A percentile compares a stretch with the other conserved stretches of the same genome.
Conservation (phyloP, 768 basidiomycete genomes). For the Mycena vitilis region DNA sequence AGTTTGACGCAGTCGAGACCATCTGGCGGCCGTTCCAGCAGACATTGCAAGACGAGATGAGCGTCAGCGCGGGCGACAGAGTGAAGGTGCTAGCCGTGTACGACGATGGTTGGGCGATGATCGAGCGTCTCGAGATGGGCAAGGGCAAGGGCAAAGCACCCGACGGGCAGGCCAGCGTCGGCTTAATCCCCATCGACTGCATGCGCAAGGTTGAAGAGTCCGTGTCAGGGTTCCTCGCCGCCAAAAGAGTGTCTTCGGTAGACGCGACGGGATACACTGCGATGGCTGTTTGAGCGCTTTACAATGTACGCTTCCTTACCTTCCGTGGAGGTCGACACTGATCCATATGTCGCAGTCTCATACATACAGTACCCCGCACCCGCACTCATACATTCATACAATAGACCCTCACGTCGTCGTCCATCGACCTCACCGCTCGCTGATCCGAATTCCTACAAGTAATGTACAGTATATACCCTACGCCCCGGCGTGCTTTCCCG, state of each 20-base stretch:
- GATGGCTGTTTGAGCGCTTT: conserved; percentile 22
- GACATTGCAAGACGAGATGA: conserved; percentile 69
- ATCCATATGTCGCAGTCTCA: neutral
- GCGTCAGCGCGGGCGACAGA: conserved; percentile 60
- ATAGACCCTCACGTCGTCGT: too few species aligned
- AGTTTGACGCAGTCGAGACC: conserved; percentile 57
- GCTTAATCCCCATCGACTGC: conserved; percentile 80
- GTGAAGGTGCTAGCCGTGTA: conserved; percentile 67
- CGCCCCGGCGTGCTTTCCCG: neutral
- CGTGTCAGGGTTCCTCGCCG: conserved; percentile 60
- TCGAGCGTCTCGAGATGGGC: conserved; percentile 56
- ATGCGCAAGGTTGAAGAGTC: conserved; percentile 61
- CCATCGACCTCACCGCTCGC: conserved; percentile 1
- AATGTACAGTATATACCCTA: conserved; percentile 2
- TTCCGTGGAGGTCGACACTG: too few species aligned
- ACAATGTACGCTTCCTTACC: neutral
- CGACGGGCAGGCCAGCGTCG: conserved; percentile 40
- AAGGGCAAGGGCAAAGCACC: conserved; percentile 43
- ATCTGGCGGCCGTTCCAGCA: conserved; percentile 69
- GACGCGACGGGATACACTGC: conserved; percentile 32
- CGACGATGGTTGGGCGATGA: conserved; percentile 79
- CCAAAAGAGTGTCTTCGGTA: conserved; percentile 59
- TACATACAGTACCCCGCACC: too few species aligned
- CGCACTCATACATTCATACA: neutral
- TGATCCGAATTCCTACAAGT: neutral